Percentiles rank a stretch among this genome's conserved stretches.
Conservation (phyloP, 169 alveolate genomes). For the Eimeria sp. region DNA sequence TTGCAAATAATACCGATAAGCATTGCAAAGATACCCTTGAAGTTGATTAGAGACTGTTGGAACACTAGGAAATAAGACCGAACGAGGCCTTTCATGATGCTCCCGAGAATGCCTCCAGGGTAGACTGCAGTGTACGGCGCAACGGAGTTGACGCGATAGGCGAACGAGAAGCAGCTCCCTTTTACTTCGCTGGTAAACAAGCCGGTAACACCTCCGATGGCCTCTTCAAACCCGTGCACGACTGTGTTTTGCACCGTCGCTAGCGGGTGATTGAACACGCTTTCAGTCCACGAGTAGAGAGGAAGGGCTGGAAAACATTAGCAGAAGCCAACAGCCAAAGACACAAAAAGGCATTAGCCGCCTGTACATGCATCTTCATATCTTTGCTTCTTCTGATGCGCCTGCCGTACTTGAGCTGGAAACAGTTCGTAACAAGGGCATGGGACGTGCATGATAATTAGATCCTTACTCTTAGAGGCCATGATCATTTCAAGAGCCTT, state of each 20-base stretch:
- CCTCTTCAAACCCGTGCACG: conserved; percentile 61
- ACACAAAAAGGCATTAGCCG: neutral
- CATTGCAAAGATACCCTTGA: conserved; percentile 67
- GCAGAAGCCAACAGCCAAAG: neutral
- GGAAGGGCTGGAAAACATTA: conserved; percentile 38
- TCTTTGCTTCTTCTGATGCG: neutral
- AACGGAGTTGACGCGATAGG: conserved; percentile 45
- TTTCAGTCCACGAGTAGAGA: conserved; percentile 66
- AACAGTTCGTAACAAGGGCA: neutral
- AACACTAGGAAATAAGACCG: conserved; percentile 74
- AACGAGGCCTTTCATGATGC: conserved; percentile 55
- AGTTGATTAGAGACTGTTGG: conserved; percentile 60
- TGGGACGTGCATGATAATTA: neutral
- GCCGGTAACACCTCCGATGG: conserved; percentile 39
- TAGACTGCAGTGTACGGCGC: conserved; percentile 46
- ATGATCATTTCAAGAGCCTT: conserved; percentile 2
- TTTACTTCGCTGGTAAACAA: conserved; percentile 40
- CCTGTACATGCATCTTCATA: neutral
- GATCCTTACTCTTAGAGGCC: conserved; percentile 39
- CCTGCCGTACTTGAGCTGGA: neutral
- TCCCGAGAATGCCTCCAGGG: conserved; percentile 80
- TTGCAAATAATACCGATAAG: conserved; percentile 69
- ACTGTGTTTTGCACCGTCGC: conserved; percentile 32
- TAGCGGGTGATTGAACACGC: conserved; percentile 8
- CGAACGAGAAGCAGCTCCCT: conserved; percentile 73